Conservation (phyloP, 768 basidiomycete genomes). For the Podaxis pistillaris region DNA sequence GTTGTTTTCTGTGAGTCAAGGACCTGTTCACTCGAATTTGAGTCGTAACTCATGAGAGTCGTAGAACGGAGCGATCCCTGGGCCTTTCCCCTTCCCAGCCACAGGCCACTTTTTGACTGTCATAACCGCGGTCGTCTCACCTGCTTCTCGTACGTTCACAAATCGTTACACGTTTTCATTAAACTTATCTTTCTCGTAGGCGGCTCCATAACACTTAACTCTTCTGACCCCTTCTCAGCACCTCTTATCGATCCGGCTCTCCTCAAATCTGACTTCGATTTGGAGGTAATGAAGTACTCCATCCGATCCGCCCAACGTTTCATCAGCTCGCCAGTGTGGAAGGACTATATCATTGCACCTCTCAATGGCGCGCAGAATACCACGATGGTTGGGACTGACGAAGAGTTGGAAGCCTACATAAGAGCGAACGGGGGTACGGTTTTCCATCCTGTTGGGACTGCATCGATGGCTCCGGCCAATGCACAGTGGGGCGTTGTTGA, state of each 20-base stretch:
- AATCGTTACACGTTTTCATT: neutral
- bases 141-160: constrained; percentile 32
- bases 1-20: constrained; percentile 22
- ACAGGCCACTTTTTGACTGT: constrained; percentile 23
- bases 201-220: constrained; percentile 37
- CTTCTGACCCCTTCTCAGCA: constrained; percentile 41
- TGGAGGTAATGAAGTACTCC: constrained; percentile 25
- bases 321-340: constrained; percentile 23
- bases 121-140: constrained; percentile 22
- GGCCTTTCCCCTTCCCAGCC: constrained; percentile 16
- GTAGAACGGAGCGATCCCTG: constrained; percentile 6
- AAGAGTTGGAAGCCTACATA: constrained; percentile 24
- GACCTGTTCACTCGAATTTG: neutral
- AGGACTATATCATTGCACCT: constrained; percentile 25
- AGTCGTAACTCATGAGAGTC: neutral
- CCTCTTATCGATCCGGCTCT: constrained; percentile 53
- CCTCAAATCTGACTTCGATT: constrained; percentile 32
- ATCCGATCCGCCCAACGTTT: constrained; percentile 25
- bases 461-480: constrained; percentile 26
- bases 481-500: constrained; percentile 21
- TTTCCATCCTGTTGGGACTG: constrained; percentile 31
- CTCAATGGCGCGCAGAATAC: constrained; percentile 12
- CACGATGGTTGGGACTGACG: constrained; percentile 23
- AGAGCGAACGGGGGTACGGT: constrained; percentile 22
- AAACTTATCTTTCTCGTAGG: constrained; percentile 20